These are phyloP conservation scores for Ustilago trichophora DNA, from an alignment of 1,284 basidiomycete species.

Conservation along the genomic window DNA sequence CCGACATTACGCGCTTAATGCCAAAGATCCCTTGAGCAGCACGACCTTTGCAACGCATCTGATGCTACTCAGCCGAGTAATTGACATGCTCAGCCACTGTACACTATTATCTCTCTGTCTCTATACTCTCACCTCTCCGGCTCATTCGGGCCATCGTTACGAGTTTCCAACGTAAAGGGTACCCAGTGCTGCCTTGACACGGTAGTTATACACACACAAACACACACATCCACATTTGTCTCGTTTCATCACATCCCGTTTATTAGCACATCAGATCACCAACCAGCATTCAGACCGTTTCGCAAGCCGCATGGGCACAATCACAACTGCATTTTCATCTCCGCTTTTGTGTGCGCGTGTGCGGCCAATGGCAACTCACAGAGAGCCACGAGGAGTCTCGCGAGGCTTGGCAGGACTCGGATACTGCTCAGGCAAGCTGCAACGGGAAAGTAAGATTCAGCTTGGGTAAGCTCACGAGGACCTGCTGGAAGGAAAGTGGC, in stretches of 20 bases:
- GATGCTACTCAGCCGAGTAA: neutral
- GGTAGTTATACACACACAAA: neutral
- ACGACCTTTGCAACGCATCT: constrained; percentile 5
- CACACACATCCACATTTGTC: too few species aligned
- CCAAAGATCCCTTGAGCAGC: neutral
- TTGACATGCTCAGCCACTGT: constrained; percentile 12
- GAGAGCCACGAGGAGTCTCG: too few species aligned
- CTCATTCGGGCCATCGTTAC: neutral
- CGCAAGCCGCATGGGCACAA: constrained; percentile 27
- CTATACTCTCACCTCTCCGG: neutral
- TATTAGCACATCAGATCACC: constrained; percentile 9
- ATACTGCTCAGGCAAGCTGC: too few species aligned
- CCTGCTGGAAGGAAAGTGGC: too few species aligned
- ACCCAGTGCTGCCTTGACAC: neutral
- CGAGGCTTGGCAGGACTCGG: too few species aligned
- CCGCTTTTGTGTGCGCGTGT: too few species aligned
- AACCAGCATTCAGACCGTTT: constrained; percentile 18
- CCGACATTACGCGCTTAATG: too few species aligned
- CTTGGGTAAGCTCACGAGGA: too few species aligned
- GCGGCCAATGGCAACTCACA: too few species aligned
- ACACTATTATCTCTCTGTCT: constrained; percentile 12
- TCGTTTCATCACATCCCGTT: too few species aligned
- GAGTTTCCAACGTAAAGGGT: constrained; percentile 15
- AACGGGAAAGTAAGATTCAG: too few species aligned
- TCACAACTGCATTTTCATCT: too few species aligned